These are phyloP conservation scores for Trametes cingulata DNA, from an alignment of 768 basidiomycete genomes.

Conservation along the genomic window DNA sequence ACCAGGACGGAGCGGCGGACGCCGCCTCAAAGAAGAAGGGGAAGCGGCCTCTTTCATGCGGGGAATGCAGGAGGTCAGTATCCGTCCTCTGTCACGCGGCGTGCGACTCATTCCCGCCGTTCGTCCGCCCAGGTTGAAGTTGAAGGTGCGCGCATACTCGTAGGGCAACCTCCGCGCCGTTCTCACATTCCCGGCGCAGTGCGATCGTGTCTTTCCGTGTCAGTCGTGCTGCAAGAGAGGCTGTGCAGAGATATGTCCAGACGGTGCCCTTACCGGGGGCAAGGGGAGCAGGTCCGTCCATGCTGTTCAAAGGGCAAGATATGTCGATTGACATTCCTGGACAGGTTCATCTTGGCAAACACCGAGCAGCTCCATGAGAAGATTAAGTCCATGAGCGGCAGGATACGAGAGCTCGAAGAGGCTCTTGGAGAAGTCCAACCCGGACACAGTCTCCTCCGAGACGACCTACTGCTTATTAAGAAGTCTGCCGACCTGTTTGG, in stretches of 20 bases:
- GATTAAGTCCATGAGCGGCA: conserved; percentile 58
- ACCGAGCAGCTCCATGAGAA: conserved; percentile 71
- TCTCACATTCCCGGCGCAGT: conserved; percentile 61
- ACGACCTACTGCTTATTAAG: conserved; percentile 59
- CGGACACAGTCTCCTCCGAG: conserved; percentile 51
- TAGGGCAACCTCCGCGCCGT: conserved; percentile 45
- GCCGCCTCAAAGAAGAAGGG: conserved; percentile 33
- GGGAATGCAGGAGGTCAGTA: conserved; percentile 65
- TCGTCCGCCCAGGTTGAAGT: conserved; percentile 52
- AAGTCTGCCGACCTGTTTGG: conserved; percentile 62
- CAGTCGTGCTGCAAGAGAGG: conserved; percentile 42
- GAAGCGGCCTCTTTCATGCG: conserved; percentile 57
- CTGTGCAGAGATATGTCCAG: conserved; percentile 24
- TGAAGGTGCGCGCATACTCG: conserved; percentile 50
- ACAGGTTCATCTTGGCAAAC: conserved; percentile 72
- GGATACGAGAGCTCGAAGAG: conserved; percentile 68
- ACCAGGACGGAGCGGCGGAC: conserved; percentile 26
- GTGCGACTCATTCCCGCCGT: conserved; percentile 6
- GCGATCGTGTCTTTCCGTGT: conserved; percentile 67
- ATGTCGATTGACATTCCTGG: conserved; percentile 3
- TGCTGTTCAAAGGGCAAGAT: conserved; percentile 56
- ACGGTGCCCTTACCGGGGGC: conserved; percentile 67
- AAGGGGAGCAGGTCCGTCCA: conserved; percentile 65
- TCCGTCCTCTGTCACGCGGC: not conserved
- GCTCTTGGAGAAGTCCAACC: conserved; percentile 56